phyloP scores from a whole-genome alignment of 495 filamentous ascomycete species.

The Xylaria acuta region DNA sequence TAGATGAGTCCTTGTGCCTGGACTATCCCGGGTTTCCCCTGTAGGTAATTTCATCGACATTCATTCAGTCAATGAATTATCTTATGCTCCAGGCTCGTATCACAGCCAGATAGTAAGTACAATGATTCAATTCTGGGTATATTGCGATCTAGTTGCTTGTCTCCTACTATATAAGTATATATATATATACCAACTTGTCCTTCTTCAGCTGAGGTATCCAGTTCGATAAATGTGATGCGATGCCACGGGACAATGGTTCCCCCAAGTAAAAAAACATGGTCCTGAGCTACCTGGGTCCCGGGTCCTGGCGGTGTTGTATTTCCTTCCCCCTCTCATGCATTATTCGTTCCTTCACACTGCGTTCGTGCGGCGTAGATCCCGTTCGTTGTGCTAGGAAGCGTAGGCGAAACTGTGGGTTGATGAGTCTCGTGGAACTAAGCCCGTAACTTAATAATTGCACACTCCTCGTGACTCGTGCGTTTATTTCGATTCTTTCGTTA shows the following conservation, averaged over 20 bases:
- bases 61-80: too few species aligned
- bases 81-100: neutral
- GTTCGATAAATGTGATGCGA: neutral
- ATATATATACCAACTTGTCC: neutral
- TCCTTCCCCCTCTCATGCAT: neutral
- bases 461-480: too few species aligned
- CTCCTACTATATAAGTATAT: slow-evolving; percentile 1
- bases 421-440: neutral
- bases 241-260: neutral
- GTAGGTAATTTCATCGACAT: too few species aligned
- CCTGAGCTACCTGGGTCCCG: neutral
- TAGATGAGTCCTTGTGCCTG: neutral
- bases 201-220: neutral
- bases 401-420: neutral
- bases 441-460: too few species aligned
- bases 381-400: neutral
- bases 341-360: neutral
- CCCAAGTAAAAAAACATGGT: neutral
- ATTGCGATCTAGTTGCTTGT: neutral
- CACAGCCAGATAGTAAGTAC: neutral
- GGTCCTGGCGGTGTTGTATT: neutral
- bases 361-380: neutral
- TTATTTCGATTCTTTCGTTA: neutral
- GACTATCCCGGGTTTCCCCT: too few species aligned
- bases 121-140: neutral